Conservation (phyloP, 768 basidiomycete genomes). For the Mycena epipterygia region DNA sequence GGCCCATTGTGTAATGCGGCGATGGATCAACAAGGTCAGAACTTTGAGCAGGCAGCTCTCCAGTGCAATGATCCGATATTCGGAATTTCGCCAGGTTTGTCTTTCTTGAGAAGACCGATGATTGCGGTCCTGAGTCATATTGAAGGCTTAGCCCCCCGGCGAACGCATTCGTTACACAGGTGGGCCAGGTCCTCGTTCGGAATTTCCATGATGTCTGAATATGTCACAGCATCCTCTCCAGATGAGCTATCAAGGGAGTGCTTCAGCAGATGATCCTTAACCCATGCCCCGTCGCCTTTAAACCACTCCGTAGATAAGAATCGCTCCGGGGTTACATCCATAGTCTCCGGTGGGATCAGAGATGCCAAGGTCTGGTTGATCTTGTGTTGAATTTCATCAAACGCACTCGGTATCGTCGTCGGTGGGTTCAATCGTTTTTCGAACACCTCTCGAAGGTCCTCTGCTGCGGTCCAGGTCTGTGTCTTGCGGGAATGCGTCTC, state of each 20-base stretch:
- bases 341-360: conserved; percentile 5
- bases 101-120: conserved; percentile 9
- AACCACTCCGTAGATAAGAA: background rate
- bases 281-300: too few relatives aligned
- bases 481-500: background rate
- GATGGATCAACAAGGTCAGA: conserved; percentile 3
- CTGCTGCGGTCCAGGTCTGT: conserved; percentile 16
- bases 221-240: background rate
- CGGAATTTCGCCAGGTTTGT: conserved; percentile 34
- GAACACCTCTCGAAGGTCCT: conserved; percentile 15
- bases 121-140: background rate
- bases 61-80: background rate
- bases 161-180: background rate
- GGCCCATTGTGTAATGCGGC: conserved; percentile 31
- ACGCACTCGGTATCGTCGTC: background rate
- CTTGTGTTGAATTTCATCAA: conserved; percentile 14
- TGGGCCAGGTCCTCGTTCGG: background rate
- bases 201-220: background rate
- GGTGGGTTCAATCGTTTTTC: conserved; percentile 22
- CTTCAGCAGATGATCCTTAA: too few relatives aligned
- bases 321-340: conserved; percentile 17
- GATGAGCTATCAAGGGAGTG: too few relatives aligned
- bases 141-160: background rate
- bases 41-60: background rate
- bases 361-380: background rate